Base-by-base conservation (phyloP, 2,329 filamentous ascomycete genomes). In the Calonectria pseudoreteaudii region DNA sequence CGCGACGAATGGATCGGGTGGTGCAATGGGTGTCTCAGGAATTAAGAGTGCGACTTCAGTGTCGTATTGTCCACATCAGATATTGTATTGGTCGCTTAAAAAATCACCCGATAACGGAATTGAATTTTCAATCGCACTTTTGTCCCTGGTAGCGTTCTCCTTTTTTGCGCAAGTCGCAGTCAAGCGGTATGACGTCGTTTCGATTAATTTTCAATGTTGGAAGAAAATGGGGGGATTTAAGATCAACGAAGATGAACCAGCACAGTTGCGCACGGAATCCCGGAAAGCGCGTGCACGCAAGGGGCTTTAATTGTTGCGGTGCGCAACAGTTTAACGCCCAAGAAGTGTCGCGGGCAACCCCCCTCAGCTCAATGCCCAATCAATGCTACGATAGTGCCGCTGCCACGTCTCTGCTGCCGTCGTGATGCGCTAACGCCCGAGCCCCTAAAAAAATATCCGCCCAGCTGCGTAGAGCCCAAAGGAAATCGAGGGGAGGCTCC, bases 371-470 rank as follows among this genome's bases (percentile, higher is more conserved):
- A 70, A 66, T 69, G 73, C 76, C 68, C 44, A 60, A 74, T 62
- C 36, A 60, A 74, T 62, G 30, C 66, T 30, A 20, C 38, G 41
- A 50, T 28, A 14, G 66, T 77, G 79, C 79, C 79, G 20, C 70
- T 77, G 79, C 79, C 79, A 80, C 78, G 79, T 80, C 70, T 76
- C 23, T 65, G 36, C 31, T 56, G 72, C 72, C 34, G 71, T 64
- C 49, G 28, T 41, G 58, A 66, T 34, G 73, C 62, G 34, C 66
- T 49, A 47, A 52, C 56, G 62, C 65, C 70, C 28, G 50, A 52
- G 41, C 41, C 47, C 20, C 10, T 65, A 44, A 31, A 44, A 44
- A 41, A 67, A 60, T 18, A 60, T 13, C 56, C 56, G 38, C 58
- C 49, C 34, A n/a, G 66, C 30, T 56, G 30, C 66, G 50, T 44